phyloP scores from a whole-genome alignment of 768 basidiomycete genomes.

The Psilocybe azurescens region DNA sequence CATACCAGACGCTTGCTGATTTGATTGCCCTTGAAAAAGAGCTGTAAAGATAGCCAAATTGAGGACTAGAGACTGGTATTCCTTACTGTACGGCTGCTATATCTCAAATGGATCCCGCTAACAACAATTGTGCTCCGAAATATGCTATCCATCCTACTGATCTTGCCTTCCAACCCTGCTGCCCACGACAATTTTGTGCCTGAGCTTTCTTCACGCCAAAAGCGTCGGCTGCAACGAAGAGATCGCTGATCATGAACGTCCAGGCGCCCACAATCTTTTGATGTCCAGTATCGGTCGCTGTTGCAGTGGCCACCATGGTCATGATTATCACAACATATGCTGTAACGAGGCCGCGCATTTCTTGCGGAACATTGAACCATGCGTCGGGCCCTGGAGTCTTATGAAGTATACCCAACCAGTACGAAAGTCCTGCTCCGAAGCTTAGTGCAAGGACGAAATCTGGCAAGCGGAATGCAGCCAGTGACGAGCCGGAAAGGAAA shows the following conservation, averaged over 20 bases:
- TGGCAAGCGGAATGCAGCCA: conserved; percentile 12
- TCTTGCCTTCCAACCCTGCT: conserved; percentile 25
- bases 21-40: conserved; percentile 47
- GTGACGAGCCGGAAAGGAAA: conserved; percentile 9
- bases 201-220: conserved; percentile 21
- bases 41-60: conserved; percentile 3
- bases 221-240: conserved; percentile 28
- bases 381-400: conserved; percentile 10
- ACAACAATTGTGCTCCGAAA: conserved; percentile 29
- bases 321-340: conserved; percentile 26
- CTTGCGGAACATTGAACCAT: conserved; percentile 23
- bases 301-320: conserved; percentile 31
- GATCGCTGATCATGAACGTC: conserved; percentile 30
- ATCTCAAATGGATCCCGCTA: conserved; percentile 25
- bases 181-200: conserved; percentile 1
- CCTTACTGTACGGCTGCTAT: not conserved
- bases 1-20: conserved; percentile 47
- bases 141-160: conserved; percentile 29
- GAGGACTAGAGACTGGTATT: not conserved
- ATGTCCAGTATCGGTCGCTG: conserved; percentile 27
- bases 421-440: conserved; percentile 18
- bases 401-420: conserved; percentile 27
- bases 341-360: conserved; percentile 20
- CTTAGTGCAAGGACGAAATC: conserved; percentile 19
- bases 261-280: conserved; percentile 27